Percentiles rank a stretch among this genome's conserved stretches.
phyloP scores from a whole-genome alignment of 2,329 filamentous ascomycete species.

The Lachnellula hyalina region DNA sequence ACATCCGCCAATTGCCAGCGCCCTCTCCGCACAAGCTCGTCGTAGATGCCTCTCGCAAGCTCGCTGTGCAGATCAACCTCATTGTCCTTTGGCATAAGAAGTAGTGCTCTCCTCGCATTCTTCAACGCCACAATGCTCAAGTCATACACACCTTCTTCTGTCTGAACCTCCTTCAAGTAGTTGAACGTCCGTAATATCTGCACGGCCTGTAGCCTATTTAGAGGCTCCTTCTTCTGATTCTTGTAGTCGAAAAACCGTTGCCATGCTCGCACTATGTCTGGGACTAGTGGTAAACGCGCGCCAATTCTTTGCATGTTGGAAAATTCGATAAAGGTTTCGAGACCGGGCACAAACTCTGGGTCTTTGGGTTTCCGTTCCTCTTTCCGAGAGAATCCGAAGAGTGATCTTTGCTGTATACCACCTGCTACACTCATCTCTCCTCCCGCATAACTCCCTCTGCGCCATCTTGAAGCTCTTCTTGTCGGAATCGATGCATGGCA shows the following conservation, averaged over 20 bases:
- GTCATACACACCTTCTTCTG: conserved; percentile 12
- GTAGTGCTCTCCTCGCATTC: conserved; percentile 13
- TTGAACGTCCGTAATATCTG: conserved; percentile 54
- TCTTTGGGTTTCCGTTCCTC: conserved; percentile 54
- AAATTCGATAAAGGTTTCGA: conserved; percentile 66
- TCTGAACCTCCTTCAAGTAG: conserved; percentile 45
- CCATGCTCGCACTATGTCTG: conserved; percentile 63
- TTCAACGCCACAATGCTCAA: conserved; percentile 11
- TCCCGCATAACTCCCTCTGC: background rate
- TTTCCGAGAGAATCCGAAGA: conserved; percentile 60
- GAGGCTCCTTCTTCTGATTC: conserved; percentile 38
- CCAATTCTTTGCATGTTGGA: conserved; percentile 56
- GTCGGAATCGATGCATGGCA: conserved; percentile 19
- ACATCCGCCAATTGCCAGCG: background rate
- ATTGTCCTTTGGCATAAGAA: conserved; percentile 20
- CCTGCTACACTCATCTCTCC: background rate
- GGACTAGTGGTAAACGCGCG: conserved; percentile 56
- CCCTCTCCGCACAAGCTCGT: conserved; percentile 9
- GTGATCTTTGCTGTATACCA: conserved; percentile 41
- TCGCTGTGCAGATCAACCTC: conserved; percentile 13
- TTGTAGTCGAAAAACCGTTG: conserved; percentile 57
- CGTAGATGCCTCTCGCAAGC: conserved; percentile 23
- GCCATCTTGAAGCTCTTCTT: background rate
- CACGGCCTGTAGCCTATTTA: conserved; percentile 65
- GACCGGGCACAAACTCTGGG: conserved; percentile 62